phyloP scores from a whole-genome alignment of 2,329 filamentous ascomycete species.

The Colletotrichum endophyticum region DNA sequence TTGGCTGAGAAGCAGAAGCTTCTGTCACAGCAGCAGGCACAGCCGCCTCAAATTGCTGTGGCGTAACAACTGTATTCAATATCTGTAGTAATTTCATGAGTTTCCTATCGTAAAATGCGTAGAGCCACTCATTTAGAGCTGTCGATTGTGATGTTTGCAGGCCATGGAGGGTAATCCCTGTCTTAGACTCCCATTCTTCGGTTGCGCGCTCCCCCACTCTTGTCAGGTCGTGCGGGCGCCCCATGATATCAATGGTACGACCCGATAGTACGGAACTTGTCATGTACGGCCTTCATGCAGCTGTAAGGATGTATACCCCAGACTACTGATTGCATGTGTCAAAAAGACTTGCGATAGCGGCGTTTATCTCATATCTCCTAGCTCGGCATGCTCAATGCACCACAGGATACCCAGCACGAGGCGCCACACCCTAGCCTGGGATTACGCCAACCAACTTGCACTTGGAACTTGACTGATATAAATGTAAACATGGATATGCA shows the following conservation, averaged over 20 bases:
- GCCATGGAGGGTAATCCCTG: neutral
- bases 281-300: neutral
- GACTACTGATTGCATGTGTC: neutral
- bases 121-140: neutral
- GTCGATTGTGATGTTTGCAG: neutral
- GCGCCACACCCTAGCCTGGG: neutral
- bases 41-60: slow-evolving; percentile 2
- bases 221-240: neutral
- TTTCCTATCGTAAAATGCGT: neutral
- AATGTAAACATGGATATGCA: neutral
- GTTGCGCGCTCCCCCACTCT: neutral
- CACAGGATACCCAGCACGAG: neutral
- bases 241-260: neutral
- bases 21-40: neutral
- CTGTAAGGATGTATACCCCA: neutral
- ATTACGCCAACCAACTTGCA: neutral
- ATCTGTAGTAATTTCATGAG: neutral
- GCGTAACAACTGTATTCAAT: neutral
- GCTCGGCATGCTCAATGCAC: neutral
- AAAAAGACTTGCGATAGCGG: neutral
- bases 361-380: neutral
- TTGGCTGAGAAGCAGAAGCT: neutral
- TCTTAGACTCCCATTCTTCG: neutral
- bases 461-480: neutral
- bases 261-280: neutral